phyloP scores from a whole-genome alignment of 2,329 filamentous ascomycete genomes.

The Penicillium sp. region DNA sequence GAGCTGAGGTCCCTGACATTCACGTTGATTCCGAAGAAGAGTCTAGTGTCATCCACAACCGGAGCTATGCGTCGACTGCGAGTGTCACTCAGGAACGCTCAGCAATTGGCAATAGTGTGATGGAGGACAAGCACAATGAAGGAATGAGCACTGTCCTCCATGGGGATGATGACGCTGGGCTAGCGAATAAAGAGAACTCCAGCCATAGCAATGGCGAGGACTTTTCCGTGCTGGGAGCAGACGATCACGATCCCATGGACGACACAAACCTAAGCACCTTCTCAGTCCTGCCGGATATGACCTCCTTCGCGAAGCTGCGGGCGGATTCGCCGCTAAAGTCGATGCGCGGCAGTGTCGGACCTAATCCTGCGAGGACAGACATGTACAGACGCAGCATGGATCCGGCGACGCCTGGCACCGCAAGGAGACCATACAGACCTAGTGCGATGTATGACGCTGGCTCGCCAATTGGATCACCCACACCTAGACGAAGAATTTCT shows the following conservation, averaged over 20 bases:
- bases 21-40: constrained; percentile 29
- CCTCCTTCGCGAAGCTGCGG: constrained; percentile 69
- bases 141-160: constrained; percentile 41
- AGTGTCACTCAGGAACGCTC: constrained; percentile 16
- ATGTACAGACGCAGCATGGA: constrained; percentile 17
- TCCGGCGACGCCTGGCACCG: constrained; percentile 46
- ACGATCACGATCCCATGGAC: constrained; percentile 34
- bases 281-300: constrained; percentile 83
- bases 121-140: constrained; percentile 39
- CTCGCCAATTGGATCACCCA: constrained; percentile 36
- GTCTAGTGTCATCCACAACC: constrained; percentile 19
- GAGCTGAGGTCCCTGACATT: constrained; percentile 20
- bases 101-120: constrained; percentile 31
- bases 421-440: constrained; percentile 35
- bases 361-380: constrained; percentile 31
- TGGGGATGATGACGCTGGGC: constrained; percentile 22
- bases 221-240: constrained; percentile 27
- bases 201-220: constrained; percentile 12
- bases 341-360: constrained; percentile 32
- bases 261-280: constrained; percentile 68
- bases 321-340: constrained; percentile 55
- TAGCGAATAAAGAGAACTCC: constrained; percentile 21
- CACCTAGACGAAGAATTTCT: constrained; percentile 48
- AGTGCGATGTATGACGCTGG: constrained; percentile 31
- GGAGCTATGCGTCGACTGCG: constrained; percentile 11